Percentiles rank a stretch among this genome's conserved stretches.
These are phyloP conservation scores for Cladophialophora exuberans DNA, from an alignment of 2,329 filamentous ascomycete species.

Conservation along the genomic window DNA sequence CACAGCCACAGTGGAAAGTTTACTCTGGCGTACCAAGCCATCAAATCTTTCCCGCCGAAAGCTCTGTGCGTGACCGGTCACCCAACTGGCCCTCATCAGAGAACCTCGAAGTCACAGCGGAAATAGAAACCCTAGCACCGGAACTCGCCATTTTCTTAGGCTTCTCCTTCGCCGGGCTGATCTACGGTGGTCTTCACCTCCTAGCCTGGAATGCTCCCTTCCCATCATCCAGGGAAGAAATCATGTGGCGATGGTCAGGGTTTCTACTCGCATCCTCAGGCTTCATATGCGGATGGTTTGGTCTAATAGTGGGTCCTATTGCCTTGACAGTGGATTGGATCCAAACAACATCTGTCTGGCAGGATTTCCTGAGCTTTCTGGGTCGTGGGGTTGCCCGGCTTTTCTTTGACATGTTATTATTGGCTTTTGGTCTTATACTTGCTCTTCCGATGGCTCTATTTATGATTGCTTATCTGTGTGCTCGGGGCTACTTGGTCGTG, in stretches of 20 bases:
- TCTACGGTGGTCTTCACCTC: not conserved
- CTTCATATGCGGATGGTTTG: not conserved
- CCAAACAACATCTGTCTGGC: not conserved
- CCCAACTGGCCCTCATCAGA: not conserved
- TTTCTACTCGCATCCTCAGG: not conserved
- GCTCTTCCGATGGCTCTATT: not conserved
- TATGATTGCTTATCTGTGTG: not conserved
- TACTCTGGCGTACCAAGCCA: not conserved
- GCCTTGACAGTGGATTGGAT: not conserved
- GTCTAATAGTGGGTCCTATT: not conserved
- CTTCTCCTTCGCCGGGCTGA: not conserved
- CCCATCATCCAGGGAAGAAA: not conserved
- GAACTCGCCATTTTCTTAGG: not conserved
- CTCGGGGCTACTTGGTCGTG: slow-evolving; percentile 7
- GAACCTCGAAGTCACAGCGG: not conserved
- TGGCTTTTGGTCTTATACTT: not conserved
- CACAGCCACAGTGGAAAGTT: not conserved
- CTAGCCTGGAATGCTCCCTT: slow-evolving; percentile 1
- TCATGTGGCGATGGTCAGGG: not conserved
- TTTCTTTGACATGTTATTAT: not conserved
- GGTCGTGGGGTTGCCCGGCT: too few relatives aligned
- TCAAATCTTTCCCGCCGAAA: not conserved
- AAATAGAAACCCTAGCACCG: not conserved
- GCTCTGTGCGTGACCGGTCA: not conserved
- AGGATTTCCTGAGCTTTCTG: not conserved